A percentile compares a stretch with the other conserved stretches of the same genome.
Conservation (phyloP, 2,329 filamentous ascomycete species). For the Paraconiothyrium brasiliense region DNA sequence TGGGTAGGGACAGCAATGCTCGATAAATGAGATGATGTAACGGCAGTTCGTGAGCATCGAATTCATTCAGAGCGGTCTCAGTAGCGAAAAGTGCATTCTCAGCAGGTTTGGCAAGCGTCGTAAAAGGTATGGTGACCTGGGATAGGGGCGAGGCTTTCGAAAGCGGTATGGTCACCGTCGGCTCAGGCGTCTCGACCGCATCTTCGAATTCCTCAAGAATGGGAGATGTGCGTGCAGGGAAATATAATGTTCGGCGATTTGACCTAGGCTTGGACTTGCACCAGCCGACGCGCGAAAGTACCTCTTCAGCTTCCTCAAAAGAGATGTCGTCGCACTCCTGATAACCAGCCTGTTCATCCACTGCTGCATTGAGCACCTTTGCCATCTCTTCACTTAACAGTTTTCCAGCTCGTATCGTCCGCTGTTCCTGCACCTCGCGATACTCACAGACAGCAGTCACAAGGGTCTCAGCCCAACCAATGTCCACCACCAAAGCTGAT, state of each 20-base stretch:
- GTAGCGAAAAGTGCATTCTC: constrained; percentile 77
- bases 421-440: constrained; percentile 75
- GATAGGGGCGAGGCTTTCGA: constrained; percentile 50
- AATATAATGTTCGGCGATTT: constrained; percentile 44
- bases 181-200: constrained; percentile 45
- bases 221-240: constrained; percentile 47
- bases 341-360: constrained; percentile 35
- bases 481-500: constrained; percentile 85
- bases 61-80: constrained; percentile 62
- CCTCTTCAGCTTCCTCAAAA: constrained; percentile 85
- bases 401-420: constrained; percentile 79
- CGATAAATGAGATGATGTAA: constrained; percentile 80
- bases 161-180: constrained; percentile 46
- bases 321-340: constrained; percentile 39
- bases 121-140: constrained; percentile 73
- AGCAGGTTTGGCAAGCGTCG: constrained; percentile 75
- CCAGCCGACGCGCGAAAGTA: constrained; percentile 80
- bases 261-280: constrained; percentile 59
- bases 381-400: constrained; percentile 75
- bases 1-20: constrained; percentile 75
- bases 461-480: constrained; percentile 91
- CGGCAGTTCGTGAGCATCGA: constrained; percentile 88
- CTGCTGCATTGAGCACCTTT: constrained; percentile 65
- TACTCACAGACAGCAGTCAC: constrained; percentile 92
- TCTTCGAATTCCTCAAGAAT: constrained; percentile 56